These are phyloP conservation scores for Besnoitia besnoiti DNA, from an alignment of 169 alveolate species.

Conservation along the genomic window DNA sequence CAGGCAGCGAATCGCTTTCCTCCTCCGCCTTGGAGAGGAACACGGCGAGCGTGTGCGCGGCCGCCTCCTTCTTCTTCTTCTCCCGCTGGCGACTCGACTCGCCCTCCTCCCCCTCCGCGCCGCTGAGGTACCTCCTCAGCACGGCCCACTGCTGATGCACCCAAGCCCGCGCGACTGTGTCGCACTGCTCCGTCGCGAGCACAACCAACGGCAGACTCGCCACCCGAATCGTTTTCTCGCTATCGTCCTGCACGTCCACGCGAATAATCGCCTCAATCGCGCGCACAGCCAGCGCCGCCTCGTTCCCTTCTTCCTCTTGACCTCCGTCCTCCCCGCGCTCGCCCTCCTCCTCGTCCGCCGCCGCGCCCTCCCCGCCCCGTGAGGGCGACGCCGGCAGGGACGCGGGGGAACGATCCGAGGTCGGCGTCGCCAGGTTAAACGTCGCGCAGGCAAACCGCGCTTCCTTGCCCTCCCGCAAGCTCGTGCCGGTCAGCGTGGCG, in stretches of 20 bases:
- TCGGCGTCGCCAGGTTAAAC: background rate
- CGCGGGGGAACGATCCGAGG: slow-evolving; percentile 6
- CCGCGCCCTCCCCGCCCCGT: background rate
- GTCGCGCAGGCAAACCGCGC: background rate
- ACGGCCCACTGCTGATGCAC: background rate
- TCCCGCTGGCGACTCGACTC: background rate
- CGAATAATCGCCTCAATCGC: background rate
- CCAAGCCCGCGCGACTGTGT: background rate
- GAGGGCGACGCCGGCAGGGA: background rate
- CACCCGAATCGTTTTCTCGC: background rate
- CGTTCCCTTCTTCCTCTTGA: background rate
- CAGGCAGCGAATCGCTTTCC: background rate
- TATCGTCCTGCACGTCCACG: background rate
- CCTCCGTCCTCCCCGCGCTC: background rate
- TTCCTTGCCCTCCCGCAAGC: background rate
- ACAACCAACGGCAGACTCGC: background rate
- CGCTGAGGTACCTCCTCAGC: background rate
- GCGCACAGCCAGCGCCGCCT: background rate
- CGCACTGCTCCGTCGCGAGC: slow-evolving; percentile 23
- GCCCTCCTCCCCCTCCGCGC: background rate
- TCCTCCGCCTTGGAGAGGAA: background rate
- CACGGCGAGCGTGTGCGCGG: background rate
- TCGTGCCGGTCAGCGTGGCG: background rate
- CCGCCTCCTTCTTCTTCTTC: background rate
- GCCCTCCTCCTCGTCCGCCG: background rate